Evolutionary conservation across 2,329 filamentous ascomycete species (phyloP), one percentile per base, ranked within the genome.

Genomic region (Fusarium staphyleae): DNA sequence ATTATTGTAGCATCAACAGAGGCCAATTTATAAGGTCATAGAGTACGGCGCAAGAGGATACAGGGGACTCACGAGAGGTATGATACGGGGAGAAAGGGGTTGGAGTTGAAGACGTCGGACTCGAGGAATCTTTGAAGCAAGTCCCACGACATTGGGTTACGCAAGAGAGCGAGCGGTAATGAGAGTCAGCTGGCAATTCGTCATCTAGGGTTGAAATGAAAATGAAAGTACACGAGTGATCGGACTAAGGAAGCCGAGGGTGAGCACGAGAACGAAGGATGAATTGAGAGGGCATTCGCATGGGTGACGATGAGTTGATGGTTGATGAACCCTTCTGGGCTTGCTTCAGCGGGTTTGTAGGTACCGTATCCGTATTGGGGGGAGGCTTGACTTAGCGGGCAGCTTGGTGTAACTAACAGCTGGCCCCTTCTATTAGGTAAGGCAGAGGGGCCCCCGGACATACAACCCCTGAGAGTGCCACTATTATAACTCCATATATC

Each of bases 21-120:
- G 29, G 22, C 5, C 5, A 24, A 7, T 8, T 24, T 24, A 5
- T 9, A 8, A 8, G 22, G 7, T 24, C 8, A 8, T 24, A 24
- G 5, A 24, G 5, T 8, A 9, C 22, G 22, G 22, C 28, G 26
- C 35, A 32, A 52, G 33, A 49, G 33, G 33, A 56, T 55, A 33
- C 32, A 42, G 15, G 44, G 57, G 55, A 80, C 87, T 84, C 81
- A 93, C 90, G 90, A 90, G 70, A 95, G 86, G 77, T 95, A 95
- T 63, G 90, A 91, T 72, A 95, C 90, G 57, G 90, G 89, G 75
- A 95, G 87, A 75, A 92, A 93, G 61, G 91, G 90, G 77, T 93
- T 88, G 78, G 90, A 88, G 80, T 93, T 93, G 83, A 95, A 95
- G 81, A 95, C 89, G 81, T 95, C 90, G 80, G 89, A 92, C 83